A percentile compares a stretch with the other conserved stretches of the same genome.
Conservation (phyloP, 2,329 filamentous ascomycete genomes). For the Ascochyta viciae-villosae region DNA sequence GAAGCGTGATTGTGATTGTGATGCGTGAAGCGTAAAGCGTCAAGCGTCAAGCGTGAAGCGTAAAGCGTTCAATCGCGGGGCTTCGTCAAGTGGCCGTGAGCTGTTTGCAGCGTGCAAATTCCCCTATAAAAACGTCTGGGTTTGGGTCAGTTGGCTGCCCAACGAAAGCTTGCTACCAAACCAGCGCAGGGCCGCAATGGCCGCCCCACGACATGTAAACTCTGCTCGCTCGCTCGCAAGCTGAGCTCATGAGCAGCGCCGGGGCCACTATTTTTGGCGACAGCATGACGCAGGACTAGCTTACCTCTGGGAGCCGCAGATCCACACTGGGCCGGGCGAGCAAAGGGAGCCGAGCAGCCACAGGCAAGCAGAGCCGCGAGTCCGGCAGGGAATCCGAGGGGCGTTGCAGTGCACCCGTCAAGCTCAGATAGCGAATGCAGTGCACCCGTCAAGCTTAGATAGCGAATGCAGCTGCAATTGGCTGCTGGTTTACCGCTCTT, state of each 20-base stretch:
- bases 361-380: conserved; percentile 1
- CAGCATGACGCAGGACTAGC: conserved; percentile 28
- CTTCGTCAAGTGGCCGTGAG: conserved; percentile 17
- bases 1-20: background rate
- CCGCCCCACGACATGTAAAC: conserved; percentile 8
- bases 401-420: conserved; percentile 1
- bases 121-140: conserved; percentile 8
- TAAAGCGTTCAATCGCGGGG: conserved; percentile 7
- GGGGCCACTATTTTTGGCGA: conserved; percentile 26
- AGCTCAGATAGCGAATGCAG: background rate
- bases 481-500: conserved; percentile 40
- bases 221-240: background rate
- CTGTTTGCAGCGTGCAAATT: background rate
- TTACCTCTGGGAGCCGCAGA: conserved; percentile 29
- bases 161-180: conserved; percentile 1
- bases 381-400: background rate
- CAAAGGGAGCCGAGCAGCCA: conserved; percentile 5
- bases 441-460: conserved; percentile 19
- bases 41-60: too few species aligned
- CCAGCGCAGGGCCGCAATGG: background rate
- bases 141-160: conserved; percentile 11
- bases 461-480: conserved; percentile 40
- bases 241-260: conserved; percentile 1
- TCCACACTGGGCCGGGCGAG: conserved; percentile 11
- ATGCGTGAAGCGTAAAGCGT: background rate